Conservation (phyloP, 2,329 filamentous ascomycete genomes). For the Ascochyta viciae-villosae region DNA sequence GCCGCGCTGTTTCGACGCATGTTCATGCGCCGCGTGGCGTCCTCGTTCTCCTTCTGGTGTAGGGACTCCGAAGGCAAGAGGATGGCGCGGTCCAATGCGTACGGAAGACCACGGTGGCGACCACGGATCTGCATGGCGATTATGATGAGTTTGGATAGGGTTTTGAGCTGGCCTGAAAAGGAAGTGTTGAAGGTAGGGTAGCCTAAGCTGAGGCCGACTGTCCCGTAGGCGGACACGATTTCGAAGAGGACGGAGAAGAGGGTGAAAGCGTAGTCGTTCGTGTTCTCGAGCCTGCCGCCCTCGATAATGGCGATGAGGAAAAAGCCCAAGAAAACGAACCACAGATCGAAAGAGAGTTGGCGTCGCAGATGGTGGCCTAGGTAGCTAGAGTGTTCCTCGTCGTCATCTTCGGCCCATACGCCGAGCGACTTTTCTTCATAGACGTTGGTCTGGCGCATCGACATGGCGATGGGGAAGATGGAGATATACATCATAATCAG, state of each 20-base stretch:
- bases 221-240: slow-evolving; percentile 66
- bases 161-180: slow-evolving; percentile 81
- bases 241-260: slow-evolving; percentile 56
- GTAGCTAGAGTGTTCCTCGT: slow-evolving; percentile 74
- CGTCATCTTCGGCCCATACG: slow-evolving; percentile 65
- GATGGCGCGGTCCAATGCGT: slow-evolving; percentile 73
- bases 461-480: slow-evolving; percentile 95
- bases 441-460: slow-evolving; percentile 90
- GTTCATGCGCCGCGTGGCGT: slow-evolving; percentile 53
- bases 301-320: slow-evolving; percentile 94
- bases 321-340: slow-evolving; percentile 93
- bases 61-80: slow-evolving; percentile 71
- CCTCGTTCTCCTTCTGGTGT: slow-evolving; percentile 64
- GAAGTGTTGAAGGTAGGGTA: slow-evolving; percentile 78
- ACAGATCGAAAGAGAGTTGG: slow-evolving; percentile 95
- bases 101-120: slow-evolving; percentile 69
- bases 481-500: slow-evolving; percentile 99
- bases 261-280: slow-evolving; percentile 60
- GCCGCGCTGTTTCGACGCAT: slow-evolving; percentile 37
- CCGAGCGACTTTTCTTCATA: slow-evolving; percentile 91
- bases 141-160: slow-evolving; percentile 71
- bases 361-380: slow-evolving; percentile 89
- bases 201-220: slow-evolving; percentile 88
- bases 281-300: slow-evolving; percentile 71
- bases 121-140: slow-evolving; percentile 72